Conservation (phyloP, 345 rosid genomes). For the Heritiera littoralis region DNA sequence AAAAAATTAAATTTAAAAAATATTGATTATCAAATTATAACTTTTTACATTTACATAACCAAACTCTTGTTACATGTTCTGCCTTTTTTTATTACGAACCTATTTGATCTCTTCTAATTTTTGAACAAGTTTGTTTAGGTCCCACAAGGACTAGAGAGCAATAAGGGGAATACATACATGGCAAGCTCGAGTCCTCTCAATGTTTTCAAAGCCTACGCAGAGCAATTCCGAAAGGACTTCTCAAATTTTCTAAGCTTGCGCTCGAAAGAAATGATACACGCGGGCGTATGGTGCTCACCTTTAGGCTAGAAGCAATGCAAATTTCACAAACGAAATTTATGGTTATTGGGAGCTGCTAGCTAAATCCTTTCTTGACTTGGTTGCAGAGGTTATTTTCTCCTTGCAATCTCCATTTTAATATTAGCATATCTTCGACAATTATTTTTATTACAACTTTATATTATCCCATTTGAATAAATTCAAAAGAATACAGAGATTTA, state of each 20-base stretch:
- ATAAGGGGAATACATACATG: constrained; percentile 28
- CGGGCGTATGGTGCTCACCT: constrained; percentile 44
- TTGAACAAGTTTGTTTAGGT: constrained; percentile 21
- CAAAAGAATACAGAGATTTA: no score
- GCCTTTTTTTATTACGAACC: no score
- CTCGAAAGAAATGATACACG: constrained; percentile 39
- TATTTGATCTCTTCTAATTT: not conserved
- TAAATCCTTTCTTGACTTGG: constrained; percentile 35
- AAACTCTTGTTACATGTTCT: no score
- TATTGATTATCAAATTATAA: no score
- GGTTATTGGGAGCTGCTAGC: constrained; percentile 34
- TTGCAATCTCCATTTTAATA: no score
- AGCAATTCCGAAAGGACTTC: constrained; percentile 52
- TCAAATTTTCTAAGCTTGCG: constrained; percentile 42
- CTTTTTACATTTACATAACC: no score
- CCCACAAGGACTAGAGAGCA: constrained; percentile 28
- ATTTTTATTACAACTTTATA: no score
- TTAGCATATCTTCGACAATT: no score
- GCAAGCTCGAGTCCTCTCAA: constrained; percentile 35
- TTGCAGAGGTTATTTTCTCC: constrained; percentile 30
- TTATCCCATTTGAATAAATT: no score
- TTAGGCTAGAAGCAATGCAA: constrained; percentile 36
- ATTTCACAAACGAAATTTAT: constrained; percentile 26
- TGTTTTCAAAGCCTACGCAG: constrained; percentile 37
- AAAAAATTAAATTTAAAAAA: no score